Conservation (phyloP, 345 rosid species). For the Syzygium jambos region DNA sequence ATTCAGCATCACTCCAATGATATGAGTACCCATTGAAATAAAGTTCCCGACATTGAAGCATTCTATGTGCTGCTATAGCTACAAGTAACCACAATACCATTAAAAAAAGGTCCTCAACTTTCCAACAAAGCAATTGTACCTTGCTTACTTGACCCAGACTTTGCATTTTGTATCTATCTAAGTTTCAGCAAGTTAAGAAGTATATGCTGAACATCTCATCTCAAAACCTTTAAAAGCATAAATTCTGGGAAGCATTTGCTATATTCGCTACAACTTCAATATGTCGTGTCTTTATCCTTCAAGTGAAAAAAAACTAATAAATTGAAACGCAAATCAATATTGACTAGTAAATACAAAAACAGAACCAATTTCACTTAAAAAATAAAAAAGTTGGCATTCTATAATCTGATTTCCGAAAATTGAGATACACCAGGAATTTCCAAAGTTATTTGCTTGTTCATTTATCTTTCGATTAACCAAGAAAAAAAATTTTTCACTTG, state of each 20-base stretch:
- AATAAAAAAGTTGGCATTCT: not conserved
- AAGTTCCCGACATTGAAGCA: not conserved
- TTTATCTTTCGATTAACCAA: not conserved
- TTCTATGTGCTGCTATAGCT: not conserved
- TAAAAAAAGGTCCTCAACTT: not conserved
- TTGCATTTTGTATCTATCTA: not conserved
- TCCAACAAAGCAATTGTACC: not conserved
- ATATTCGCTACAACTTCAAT: not conserved
- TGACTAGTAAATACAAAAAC: not conserved
- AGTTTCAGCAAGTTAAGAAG: not conserved
- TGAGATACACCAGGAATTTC: not conserved
- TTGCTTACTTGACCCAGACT: not conserved
- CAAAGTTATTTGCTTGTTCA: not conserved
- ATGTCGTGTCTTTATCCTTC: not conserved
- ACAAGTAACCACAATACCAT: not conserved
- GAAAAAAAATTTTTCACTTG: no score
- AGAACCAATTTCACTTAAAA: not conserved
- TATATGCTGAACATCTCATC: not conserved
- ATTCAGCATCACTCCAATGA: not conserved
- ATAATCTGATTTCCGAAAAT: not conserved
- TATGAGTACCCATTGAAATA: not conserved
- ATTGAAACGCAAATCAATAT: not conserved
- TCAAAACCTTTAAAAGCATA: not conserved
- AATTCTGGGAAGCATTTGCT: not conserved
- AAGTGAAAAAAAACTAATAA: not conserved